Evolutionary conservation across 495 filamentous ascomycete genomes (phyloP).

Genomic region (Apiosordaria backusii): DNA sequence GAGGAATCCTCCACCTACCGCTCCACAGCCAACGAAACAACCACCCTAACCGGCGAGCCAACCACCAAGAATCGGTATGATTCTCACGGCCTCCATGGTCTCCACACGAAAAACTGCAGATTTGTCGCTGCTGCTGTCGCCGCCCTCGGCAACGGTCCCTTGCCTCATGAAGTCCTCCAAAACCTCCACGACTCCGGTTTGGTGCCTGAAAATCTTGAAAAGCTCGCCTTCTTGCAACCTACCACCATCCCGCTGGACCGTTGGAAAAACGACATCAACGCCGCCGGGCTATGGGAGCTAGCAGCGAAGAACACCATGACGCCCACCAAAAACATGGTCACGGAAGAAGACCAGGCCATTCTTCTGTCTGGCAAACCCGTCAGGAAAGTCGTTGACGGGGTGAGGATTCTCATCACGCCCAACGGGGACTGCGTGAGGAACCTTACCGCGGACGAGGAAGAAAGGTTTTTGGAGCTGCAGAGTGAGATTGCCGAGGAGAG

Average conservation of each 20-base stretch:
- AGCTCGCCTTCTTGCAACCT: constrained; percentile 38
- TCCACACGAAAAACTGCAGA: constrained; percentile 11
- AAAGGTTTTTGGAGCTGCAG: constrained; percentile 72
- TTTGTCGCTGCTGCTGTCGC: neutral
- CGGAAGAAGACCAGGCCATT: constrained; percentile 47
- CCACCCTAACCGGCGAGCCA: constrained; percentile 29
- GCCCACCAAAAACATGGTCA: constrained; percentile 47
- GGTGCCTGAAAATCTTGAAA: constrained; percentile 25
- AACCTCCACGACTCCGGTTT: constrained; percentile 30
- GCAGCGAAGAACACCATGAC: constrained; percentile 23
- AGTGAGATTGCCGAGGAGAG: constrained; percentile 48
- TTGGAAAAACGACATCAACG: constrained; percentile 20
- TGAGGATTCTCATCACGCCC: constrained; percentile 67
- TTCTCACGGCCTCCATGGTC: constrained; percentile 14
- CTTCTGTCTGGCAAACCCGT: constrained; percentile 49
- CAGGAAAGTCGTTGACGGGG: constrained; percentile 47
- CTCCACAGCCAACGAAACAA: constrained; percentile 34
- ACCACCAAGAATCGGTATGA: constrained; percentile 17
- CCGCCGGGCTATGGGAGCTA: constrained; percentile 9
- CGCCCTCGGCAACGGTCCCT: constrained; percentile 29
- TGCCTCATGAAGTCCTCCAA: constrained; percentile 34
- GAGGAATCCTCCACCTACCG: constrained; percentile 33
- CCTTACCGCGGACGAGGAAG: constrained; percentile 70
- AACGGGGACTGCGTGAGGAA: constrained; percentile 75
- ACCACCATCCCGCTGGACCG: constrained; percentile 20